These are phyloP conservation scores for Saccharum hybrid DNA, from an alignment of 202 grass and related monocot species.

Conservation along the genomic window DNA sequence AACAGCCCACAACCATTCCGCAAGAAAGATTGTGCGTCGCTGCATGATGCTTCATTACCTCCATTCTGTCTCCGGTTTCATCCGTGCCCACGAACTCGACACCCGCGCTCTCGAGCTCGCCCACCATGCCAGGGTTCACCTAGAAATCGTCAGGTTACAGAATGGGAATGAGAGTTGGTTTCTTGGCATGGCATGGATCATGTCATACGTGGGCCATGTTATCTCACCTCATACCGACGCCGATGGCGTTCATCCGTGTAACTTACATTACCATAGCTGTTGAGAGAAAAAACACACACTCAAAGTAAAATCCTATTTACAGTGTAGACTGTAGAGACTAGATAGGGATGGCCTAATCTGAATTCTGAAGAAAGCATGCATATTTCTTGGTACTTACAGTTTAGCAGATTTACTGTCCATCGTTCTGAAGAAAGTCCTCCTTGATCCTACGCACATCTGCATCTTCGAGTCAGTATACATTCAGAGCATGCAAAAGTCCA, in stretches of 20 bases:
- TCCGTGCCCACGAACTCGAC: conserved; percentile 54
- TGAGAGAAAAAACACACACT: neutral
- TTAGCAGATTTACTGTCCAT: conserved; percentile 51
- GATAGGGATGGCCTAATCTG: neutral
- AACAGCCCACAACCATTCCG: neutral
- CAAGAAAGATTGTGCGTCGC: no score
- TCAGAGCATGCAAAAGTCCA: neutral
- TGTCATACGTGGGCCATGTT: neutral
- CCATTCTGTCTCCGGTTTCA: conserved; percentile 60
- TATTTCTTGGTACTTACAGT: conserved; percentile 45
- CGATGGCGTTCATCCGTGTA: conserved; percentile 62
- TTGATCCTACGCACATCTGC: conserved; percentile 52
- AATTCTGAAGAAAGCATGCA: no score
- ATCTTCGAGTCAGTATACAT: conserved; percentile 25
- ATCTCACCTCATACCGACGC: conserved; percentile 59
- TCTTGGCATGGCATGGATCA: neutral
- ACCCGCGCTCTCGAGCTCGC: conserved; percentile 56
- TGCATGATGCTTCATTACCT: conserved; percentile 36
- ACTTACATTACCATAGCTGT: conserved; percentile 51
- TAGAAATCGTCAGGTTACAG: conserved; percentile 19
- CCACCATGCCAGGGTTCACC: conserved; percentile 64
- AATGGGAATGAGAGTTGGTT: neutral
- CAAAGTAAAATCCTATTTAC: neutral
- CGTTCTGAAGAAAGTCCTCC: conserved; percentile 50
- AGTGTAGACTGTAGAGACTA: neutral